These are phyloP conservation scores for Cymbidium sinense DNA, from an alignment of 106 monocot species.

Conservation along the genomic window DNA sequence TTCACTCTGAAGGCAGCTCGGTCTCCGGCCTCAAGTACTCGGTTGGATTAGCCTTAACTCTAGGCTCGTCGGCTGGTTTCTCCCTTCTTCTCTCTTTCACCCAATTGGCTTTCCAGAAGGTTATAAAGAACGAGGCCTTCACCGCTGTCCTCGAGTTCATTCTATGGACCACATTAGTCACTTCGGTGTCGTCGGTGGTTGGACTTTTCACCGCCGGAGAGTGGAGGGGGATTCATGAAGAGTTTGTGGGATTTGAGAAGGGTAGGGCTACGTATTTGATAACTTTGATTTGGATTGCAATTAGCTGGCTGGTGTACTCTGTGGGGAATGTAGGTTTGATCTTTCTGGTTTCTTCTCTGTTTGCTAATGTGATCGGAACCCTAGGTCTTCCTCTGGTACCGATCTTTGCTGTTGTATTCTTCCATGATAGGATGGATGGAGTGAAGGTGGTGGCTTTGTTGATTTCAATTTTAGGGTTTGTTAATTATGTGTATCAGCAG, in stretches of 20 bases:
- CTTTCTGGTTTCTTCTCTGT: slow-evolving; percentile 33
- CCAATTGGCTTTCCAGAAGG: slow-evolving; percentile 30
- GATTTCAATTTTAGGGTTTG: slow-evolving; percentile 28
- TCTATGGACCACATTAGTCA: slow-evolving; percentile 8
- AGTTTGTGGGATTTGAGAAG: slow-evolving; percentile 15
- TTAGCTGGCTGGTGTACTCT: slow-evolving; percentile 25
- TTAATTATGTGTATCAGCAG: slow-evolving; percentile 23
- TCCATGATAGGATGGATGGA: slow-evolving; percentile 33
- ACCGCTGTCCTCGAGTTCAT: slow-evolving; percentile 22
- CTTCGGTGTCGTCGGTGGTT: slow-evolving; percentile 7
- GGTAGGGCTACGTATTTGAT: slow-evolving; percentile 27
- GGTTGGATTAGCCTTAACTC: slow-evolving; percentile 18
- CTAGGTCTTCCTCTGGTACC: slow-evolving; percentile 22
- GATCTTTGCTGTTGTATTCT: slow-evolving; percentile 25
- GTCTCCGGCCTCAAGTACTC: slow-evolving; percentile 11
- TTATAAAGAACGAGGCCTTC: slow-evolving; percentile 24
- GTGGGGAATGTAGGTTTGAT: slow-evolving; percentile 25
- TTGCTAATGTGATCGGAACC: slow-evolving; percentile 31
- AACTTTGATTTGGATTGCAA: slow-evolving; percentile 24
- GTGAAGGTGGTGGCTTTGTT: slow-evolving; percentile 26
- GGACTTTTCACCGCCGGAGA: slow-evolving; percentile 33
- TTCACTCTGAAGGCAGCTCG: slow-evolving; percentile 7
- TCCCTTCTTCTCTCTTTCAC: slow-evolving; percentile 23
- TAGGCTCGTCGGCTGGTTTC: slow-evolving; percentile 22
- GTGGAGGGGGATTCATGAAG: slow-evolving; percentile 17